Evolutionary conservation across 1,139 yeast genomes (phyloP).

Genomic region (Sporopachydermia cereana): DNA sequence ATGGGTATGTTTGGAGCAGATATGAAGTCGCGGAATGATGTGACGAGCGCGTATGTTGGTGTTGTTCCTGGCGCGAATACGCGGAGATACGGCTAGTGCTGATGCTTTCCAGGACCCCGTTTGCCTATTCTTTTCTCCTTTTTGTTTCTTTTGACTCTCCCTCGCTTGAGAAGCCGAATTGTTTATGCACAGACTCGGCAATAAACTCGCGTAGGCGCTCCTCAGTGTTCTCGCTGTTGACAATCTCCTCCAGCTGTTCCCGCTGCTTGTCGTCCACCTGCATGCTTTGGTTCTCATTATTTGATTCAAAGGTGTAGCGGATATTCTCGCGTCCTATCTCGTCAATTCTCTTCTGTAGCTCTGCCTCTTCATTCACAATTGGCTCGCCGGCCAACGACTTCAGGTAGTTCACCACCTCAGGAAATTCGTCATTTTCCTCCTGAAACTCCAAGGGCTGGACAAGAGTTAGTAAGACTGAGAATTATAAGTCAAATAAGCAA

Average conservation of each 20-base stretch:
- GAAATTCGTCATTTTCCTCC: constrained; percentile 79
- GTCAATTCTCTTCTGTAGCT: constrained; percentile 10
- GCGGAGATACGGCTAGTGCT: no score
- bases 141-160: constrained; percentile 13
- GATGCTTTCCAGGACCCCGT: background rate
- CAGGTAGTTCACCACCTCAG: constrained; percentile 62
- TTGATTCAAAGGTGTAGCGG: constrained; percentile 3
- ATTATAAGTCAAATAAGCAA: background rate
- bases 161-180: constrained; percentile 17
- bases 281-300: constrained; percentile 22
- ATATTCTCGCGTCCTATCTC: constrained; percentile 3
- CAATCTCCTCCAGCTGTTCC: constrained; percentile 52
- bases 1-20: no score
- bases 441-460: constrained; percentile 38
- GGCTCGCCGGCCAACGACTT: constrained; percentile 26
- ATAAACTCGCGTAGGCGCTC: constrained; percentile 63
- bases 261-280: constrained; percentile 45
- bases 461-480: background rate
- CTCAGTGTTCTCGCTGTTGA: constrained; percentile 68
- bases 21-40: no score
- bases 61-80: no score
- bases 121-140: constrained; percentile 11
- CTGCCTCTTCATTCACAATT: constrained; percentile 10
- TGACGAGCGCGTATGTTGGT: no score
- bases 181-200: constrained; percentile 48